phyloP scores from a whole-genome alignment of 2,329 filamentous ascomycete species.

The Chaetomium globosum region DNA sequence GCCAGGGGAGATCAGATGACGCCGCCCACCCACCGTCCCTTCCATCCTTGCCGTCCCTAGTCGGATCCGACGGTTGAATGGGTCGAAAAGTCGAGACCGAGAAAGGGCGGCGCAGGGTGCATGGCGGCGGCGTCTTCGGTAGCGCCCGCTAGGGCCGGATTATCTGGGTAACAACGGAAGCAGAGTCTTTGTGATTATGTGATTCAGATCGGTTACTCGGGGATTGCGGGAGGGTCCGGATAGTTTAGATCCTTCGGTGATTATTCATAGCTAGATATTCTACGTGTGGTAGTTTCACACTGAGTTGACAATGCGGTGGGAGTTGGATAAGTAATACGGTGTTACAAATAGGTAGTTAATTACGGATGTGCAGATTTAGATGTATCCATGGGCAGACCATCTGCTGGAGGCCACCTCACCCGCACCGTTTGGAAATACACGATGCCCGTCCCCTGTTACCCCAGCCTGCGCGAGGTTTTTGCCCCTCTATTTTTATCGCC shows the following conservation, averaged over 20 bases:
- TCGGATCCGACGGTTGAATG: neutral
- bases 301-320: neutral
- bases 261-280: neutral
- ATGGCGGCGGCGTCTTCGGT: constrained; percentile 8
- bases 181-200: neutral
- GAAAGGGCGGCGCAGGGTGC: neutral
- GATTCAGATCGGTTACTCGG: neutral
- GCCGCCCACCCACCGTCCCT: neutral
- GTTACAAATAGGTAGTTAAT: neutral
- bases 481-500: constrained; percentile 23
- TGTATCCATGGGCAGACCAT: no score
- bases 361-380: no score
- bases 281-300: neutral
- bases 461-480: neutral
- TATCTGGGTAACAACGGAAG: neutral
- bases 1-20: constrained; percentile 4
- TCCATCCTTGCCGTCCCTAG: no score
- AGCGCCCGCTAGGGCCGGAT: constrained; percentile 6
- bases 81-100: neutral
- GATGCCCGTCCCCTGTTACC: neutral
- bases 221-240: neutral
- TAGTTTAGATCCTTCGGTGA: neutral
- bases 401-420: neutral
- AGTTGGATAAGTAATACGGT: neutral
- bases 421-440: neutral